phyloP scores from a whole-genome alignment of 441 rosid species.

The Pelargonium australe region DNA sequence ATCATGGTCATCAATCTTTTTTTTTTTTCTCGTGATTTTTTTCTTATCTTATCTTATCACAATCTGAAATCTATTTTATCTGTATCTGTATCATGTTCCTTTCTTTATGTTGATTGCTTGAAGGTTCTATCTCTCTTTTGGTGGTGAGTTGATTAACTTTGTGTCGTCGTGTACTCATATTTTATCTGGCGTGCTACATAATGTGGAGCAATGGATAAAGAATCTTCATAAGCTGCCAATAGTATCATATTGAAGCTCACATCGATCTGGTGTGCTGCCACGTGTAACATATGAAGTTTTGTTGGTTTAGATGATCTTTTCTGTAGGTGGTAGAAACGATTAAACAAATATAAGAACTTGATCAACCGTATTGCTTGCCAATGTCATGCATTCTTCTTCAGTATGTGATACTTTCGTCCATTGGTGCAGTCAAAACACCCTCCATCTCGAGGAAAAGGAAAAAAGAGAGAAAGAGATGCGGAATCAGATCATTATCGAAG shows the following conservation, averaged over 20 bases:
- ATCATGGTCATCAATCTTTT: neutral
- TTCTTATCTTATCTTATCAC: neutral
- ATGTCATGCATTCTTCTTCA: neutral
- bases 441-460: constrained; percentile 71
- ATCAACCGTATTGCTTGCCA: no score
- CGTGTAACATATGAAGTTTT: neutral
- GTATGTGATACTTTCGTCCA: neutral
- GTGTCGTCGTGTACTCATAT: neutral
- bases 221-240: neutral
- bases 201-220: neutral
- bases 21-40: neutral
- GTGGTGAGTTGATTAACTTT: neutral
- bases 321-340: no score
- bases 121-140: neutral
- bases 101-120: neutral
- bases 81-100: neutral
- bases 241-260: neutral
- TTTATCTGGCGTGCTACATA: neutral
- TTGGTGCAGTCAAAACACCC: constrained; percentile 54
- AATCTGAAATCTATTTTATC: neutral
- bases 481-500: constrained; percentile 56
- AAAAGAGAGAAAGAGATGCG: constrained; percentile 70
- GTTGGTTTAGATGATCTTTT: neutral
- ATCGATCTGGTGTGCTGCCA: no score
- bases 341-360: no score